A percentile compares a stretch with the other conserved stretches of the same genome.
These are phyloP conservation scores for Cupressus sempervirens DNA, from an alignment of 75 land plant species.

Conservation along the genomic window DNA sequence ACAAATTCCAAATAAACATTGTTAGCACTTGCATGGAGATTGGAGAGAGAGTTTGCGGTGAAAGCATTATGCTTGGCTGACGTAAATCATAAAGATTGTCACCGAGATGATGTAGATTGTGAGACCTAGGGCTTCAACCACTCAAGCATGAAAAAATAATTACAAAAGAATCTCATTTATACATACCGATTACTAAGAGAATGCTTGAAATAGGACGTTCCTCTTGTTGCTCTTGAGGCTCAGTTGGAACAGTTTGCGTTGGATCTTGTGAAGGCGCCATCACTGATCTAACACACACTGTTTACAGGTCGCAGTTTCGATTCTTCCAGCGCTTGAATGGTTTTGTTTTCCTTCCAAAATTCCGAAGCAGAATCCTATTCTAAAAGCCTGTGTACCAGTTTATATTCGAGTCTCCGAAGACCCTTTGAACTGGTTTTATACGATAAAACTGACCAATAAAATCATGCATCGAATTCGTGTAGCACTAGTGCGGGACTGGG, in stretches of 20 bases:
- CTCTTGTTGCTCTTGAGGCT: not conserved
- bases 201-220: slow-evolving; percentile 36
- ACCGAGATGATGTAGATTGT: not conserved
- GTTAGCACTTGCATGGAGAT: not conserved
- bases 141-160: not conserved
- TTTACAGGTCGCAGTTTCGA: not conserved
- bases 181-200: slow-evolving; percentile 47
- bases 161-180: not conserved
- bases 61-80: slow-evolving; percentile 5
- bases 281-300: not conserved
- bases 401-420: too few species aligned
- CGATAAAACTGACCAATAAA: not conserved
- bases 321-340: not conserved
- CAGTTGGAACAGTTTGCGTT: slow-evolving; percentile 1
- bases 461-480: not conserved
- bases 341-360: too few species aligned
- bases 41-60: not conserved
- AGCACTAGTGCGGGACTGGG: not conserved
- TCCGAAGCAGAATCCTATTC: too few species aligned
- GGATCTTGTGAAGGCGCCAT: slow-evolving; percentile 40
- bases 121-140: not conserved
- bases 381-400: too few species aligned
- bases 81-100: not conserved
- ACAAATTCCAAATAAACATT: not conserved
- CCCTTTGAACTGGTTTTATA: too few species aligned